Evolutionary conservation across 1,284 basidiomycete species (phyloP).

Genomic region (Polyporus tsugae): DNA sequence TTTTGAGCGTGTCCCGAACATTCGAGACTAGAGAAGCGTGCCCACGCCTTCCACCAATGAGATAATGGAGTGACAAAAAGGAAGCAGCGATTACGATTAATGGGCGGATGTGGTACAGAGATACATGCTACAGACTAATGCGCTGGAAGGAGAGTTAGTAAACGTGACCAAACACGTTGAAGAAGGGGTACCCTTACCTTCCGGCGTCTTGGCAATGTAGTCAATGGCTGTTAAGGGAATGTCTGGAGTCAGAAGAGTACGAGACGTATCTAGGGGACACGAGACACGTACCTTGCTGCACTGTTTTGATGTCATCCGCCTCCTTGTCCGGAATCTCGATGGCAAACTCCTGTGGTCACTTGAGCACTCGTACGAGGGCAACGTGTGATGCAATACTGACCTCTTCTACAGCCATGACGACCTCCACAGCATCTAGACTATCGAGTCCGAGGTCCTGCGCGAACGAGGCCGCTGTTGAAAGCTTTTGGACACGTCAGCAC

Average conservation of each 20-base stretch:
- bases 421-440: constrained; percentile 97
- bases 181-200: constrained; percentile 60
- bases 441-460: constrained; percentile 92
- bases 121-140: constrained; percentile 38
- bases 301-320: constrained; percentile 97
- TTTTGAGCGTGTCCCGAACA: constrained; percentile 19
- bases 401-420: constrained; percentile 99
- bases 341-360: constrained; percentile 71
- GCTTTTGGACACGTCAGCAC: constrained; percentile 53
- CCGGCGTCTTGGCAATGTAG: constrained; percentile 95
- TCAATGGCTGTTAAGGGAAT: constrained; percentile 78
- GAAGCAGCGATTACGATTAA: constrained; percentile 30
- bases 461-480: constrained; percentile 82
- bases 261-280: constrained; percentile 9
- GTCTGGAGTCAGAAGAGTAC: constrained; percentile 11
- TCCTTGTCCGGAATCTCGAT: constrained; percentile 98
- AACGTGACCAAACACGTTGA: constrained; percentile 10
- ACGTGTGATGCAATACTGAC: constrained; percentile 51
- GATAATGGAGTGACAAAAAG: constrained; percentile 18
- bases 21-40: constrained; percentile 21
- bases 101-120: constrained; percentile 22
- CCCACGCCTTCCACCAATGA: constrained; percentile 16
- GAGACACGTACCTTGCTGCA: constrained; percentile 81
- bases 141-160: constrained; percentile 30
- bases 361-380: not conserved